Percentiles rank a stretch among this genome's conserved stretches.
Evolutionary conservation across 169 alveolate genomes (phyloP).

Genomic region (Prorocentrum cordatum): DNA sequence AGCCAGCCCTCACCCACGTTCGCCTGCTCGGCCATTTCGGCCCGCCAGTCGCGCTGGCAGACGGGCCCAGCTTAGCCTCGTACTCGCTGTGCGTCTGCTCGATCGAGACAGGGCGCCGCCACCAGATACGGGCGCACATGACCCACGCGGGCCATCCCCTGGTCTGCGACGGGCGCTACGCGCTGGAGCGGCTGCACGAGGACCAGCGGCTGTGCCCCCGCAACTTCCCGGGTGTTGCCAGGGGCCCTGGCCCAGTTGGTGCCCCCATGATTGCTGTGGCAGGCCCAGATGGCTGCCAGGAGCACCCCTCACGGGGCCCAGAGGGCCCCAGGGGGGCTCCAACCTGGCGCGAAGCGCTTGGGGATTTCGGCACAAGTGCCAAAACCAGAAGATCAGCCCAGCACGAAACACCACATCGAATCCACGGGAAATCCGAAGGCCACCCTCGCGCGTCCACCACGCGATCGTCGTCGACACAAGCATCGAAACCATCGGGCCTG

Average conservation of each 20-base stretch:
- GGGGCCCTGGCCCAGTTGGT: not conserved
- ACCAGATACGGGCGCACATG: conserved; percentile 40
- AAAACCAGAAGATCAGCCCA: too few relatives aligned
- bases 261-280: not conserved
- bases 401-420: too few relatives aligned
- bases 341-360: too few relatives aligned
- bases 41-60: not conserved
- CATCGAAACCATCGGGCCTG: too few relatives aligned
- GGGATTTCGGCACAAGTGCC: too few relatives aligned
- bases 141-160: conserved; percentile 22
- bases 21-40: not conserved
- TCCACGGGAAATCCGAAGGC: too few relatives aligned
- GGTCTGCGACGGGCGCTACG: conserved; percentile 3
- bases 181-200: not conserved
- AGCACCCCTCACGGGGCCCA: not conserved
- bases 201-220: not conserved
- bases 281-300: not conserved
- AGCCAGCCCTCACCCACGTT: not conserved
- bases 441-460: too few relatives aligned
- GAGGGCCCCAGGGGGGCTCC: too few relatives aligned
- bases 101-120: conserved; percentile 17
- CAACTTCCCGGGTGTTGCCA: not conserved
- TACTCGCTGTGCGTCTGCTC: not conserved
- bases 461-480: too few relatives aligned
- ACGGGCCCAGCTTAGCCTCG: not conserved